Percentiles rank a stretch among this genome's conserved stretches.
Conservation (phyloP, 2,329 filamentous ascomycete genomes). For the Aspergillus nomiae region DNA sequence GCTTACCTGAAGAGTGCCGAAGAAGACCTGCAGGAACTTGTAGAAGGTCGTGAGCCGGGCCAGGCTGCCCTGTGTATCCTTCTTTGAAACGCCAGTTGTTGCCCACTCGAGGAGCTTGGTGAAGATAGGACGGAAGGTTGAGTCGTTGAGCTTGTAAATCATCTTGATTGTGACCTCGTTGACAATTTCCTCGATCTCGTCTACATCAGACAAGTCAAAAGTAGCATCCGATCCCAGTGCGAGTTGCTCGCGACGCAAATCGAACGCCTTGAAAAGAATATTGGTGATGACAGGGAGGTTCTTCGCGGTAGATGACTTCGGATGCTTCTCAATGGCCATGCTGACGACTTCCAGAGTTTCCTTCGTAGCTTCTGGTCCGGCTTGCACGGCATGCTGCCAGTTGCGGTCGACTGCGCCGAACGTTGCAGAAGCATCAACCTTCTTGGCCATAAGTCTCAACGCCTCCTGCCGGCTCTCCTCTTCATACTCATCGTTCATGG, state of each 20-base stretch:
- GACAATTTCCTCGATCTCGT: slow-evolving; percentile 63
- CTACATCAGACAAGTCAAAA: slow-evolving; percentile 52
- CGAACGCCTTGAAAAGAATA: slow-evolving; percentile 57
- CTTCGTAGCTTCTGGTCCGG: slow-evolving; percentile 65
- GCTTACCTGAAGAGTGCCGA: slow-evolving; percentile 72
- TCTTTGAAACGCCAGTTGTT: slow-evolving; percentile 61
- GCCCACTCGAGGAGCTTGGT: slow-evolving; percentile 83
- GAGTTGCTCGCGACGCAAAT: slow-evolving; percentile 46
- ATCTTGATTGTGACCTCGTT: slow-evolving; percentile 79
- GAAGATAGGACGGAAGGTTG: slow-evolving; percentile 90
- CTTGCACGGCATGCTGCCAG: slow-evolving; percentile 65
- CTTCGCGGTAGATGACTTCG: slow-evolving; percentile 77
- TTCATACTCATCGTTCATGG: slow-evolving; percentile 62
- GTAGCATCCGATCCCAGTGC: slow-evolving; percentile 28
- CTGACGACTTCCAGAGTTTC: slow-evolving; percentile 73
- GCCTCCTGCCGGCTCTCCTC: slow-evolving; percentile 69
- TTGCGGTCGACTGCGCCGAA: slow-evolving; percentile 73
- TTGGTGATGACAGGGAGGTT: slow-evolving; percentile 70
- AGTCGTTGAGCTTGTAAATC: slow-evolving; percentile 96
- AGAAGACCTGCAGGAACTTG: slow-evolving; percentile 77
- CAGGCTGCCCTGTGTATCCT: slow-evolving; percentile 59
- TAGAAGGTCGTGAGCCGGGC: slow-evolving; percentile 76
- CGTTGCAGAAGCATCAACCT: slow-evolving; percentile 74
- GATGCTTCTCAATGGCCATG: slow-evolving; percentile 71
- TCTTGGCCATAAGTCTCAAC: slow-evolving; percentile 72